Conservation (phyloP, 768 basidiomycete genomes). For the Goffeauzyma gilvescens region DNA sequence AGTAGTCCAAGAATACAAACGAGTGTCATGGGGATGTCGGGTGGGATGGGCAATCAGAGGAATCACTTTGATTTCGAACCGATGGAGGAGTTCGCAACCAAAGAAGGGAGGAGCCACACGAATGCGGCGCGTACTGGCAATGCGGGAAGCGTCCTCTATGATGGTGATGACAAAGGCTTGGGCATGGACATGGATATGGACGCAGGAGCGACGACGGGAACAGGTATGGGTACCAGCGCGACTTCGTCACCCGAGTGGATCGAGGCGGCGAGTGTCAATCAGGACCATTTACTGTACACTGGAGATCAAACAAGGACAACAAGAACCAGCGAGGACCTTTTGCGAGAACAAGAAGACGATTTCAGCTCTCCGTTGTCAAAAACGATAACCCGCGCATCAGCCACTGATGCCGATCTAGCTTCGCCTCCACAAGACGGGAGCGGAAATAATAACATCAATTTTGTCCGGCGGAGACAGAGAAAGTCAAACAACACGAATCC, state of each 20-base stretch:
- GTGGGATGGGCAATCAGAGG: constrained; percentile 17
- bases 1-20: no score
- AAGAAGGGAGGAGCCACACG: constrained; percentile 13
- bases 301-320: background rate
- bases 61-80: constrained; percentile 22
- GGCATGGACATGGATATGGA: background rate
- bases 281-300: no score
- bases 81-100: constrained; percentile 27
- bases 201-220: background rate
- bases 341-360: constrained; percentile 6
- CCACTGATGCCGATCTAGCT: background rate
- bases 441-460: constrained; percentile 8
- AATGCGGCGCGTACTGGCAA: background rate
- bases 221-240: no score
- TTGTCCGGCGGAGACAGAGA: constrained; percentile 46
- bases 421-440: background rate
- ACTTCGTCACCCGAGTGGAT: no score
- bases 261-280: no score
- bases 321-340: background rate
- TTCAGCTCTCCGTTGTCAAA: background rate
- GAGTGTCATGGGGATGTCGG: background rate
- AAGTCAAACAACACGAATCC: constrained; percentile 72
- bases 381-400: background rate
- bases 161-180: background rate
- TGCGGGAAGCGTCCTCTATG: background rate